A percentile compares a stretch with the other conserved stretches of the same genome.
These are phyloP conservation scores for Porphyridium purpureum DNA, from an alignment of 23 red algal genomes.

Conservation along the genomic window DNA sequence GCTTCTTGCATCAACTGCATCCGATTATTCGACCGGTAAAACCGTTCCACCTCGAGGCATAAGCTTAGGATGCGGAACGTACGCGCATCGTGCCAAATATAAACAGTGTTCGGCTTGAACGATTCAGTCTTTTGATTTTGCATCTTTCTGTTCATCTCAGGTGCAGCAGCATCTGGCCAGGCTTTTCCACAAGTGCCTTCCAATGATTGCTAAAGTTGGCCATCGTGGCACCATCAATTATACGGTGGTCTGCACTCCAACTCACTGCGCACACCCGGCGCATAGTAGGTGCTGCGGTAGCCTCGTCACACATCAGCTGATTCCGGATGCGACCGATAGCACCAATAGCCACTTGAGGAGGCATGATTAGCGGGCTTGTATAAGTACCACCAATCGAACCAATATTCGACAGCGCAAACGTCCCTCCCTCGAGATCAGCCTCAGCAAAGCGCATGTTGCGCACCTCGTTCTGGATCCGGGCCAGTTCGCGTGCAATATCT, in stretches of 20 bases:
- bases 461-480: constrained; percentile 6
- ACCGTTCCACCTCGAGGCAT: constrained; percentile 32
- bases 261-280: constrained; percentile 8
- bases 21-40: constrained; percentile 76
- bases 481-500: constrained; percentile 23
- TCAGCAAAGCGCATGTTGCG: constrained; percentile 9
- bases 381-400: constrained; percentile 27
- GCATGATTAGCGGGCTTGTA: constrained; percentile 18
- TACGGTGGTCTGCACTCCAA: constrained; percentile 39
- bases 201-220: constrained; percentile 26
- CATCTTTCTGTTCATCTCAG: too few relatives aligned
- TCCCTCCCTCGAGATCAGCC: constrained; percentile 22
- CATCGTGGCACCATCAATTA: constrained; percentile 45
- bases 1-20: constrained; percentile 90
- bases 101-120: too few relatives aligned
- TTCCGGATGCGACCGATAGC: constrained; percentile 14
- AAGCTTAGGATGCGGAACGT: too few relatives aligned
- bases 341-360: constrained; percentile 39
- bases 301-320: constrained; percentile 4
- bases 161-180: constrained; percentile 16
- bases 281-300: neutral
- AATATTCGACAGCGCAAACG: constrained; percentile 46
- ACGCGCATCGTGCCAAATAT: too few relatives aligned
- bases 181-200: constrained; percentile 20
- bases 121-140: too few relatives aligned